Conservation (phyloP, 805 yeast species). For the Kazachstania psychrophila region DNA sequence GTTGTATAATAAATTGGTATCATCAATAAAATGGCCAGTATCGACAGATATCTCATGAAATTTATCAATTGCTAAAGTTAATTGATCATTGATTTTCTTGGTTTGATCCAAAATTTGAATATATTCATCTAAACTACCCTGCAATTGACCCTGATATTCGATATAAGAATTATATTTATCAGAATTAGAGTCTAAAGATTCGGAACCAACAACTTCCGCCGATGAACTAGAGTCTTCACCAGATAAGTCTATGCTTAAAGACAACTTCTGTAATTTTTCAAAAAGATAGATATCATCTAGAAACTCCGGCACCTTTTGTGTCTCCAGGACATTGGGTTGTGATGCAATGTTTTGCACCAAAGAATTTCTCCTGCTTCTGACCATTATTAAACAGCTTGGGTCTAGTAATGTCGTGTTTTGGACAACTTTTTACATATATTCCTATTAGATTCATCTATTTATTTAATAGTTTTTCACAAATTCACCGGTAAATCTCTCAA, state of each 20-base stretch:
- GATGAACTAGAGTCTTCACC: not conserved
- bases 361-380: slow-evolving; percentile 47
- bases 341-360: slow-evolving; percentile 54
- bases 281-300: slow-evolving; percentile 22
- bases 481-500: too few relatives aligned
- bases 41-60: slow-evolving; percentile 27
- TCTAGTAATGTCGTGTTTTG: too few relatives aligned
- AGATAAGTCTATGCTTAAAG: slow-evolving; percentile 5
- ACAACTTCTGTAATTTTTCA: slow-evolving; percentile 16
- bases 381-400: slow-evolving; percentile 8
- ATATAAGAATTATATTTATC: slow-evolving; percentile 14
- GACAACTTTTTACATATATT: too few relatives aligned
- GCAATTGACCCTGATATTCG: slow-evolving; percentile 15
- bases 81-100: slow-evolving; percentile 25
- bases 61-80: slow-evolving; percentile 25
- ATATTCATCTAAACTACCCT: slow-evolving; percentile 33
- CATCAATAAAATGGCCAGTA: slow-evolving; percentile 33
- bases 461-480: too few relatives aligned
- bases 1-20: slow-evolving; percentile 38
- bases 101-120: slow-evolving; percentile 34
- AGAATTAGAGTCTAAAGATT: not conserved
- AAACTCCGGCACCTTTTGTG: slow-evolving; percentile 14
- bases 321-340: slow-evolving; percentile 23
- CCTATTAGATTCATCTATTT: too few relatives aligned
- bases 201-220: not conserved